Evolutionary conservation across 345 rosid genomes (phyloP), one percentile per base, ranked within the genome.

Genomic region (Noccaea caerulescens): DNA sequence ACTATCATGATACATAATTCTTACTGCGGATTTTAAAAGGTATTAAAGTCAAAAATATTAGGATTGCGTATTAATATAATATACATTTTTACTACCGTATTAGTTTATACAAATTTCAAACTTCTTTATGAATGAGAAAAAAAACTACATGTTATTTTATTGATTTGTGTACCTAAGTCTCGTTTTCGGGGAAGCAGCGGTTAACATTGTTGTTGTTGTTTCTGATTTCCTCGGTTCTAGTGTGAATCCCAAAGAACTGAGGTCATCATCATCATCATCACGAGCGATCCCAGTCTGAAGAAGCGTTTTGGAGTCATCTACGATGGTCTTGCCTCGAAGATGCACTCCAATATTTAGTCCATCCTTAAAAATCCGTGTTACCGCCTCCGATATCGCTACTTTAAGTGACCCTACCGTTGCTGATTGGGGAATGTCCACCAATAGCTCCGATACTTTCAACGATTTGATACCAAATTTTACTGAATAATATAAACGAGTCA

Each of bases 221-320:
- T 44, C 63, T 42, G 76, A 54, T 44, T 44, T 23, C 0, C 6
- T 30, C 3, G 70, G 76, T 55, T 63, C 57, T 72, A 63, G 0
- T 13, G 10, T 72, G 63, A 72, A 63, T 23, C 49, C 70, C 47
- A 63, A 62, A 10, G 63, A 63, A 10, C 23, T 14, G 33, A 14
- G 10, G n/a, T 70, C 51, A 13, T 39, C 67, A 7, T 10, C 27
- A 63, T 54, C 49, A n/a, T 10, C 27, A 63, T 54, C 49, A n/a
- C 46, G 46, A 32, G 68, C 8, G 8, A 71, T 52, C 18, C 69
- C 62, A 61, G 54, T 43, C 61, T 72, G 56, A 72, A n/a, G 38
- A 18, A 72, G 69, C 12, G 69, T 72, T 54, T 63, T 72, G 63
- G 76, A 72, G 69, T 72, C 76, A 63, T 54, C 76, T 9, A 6